Evolutionary conservation across 106 monocot genomes (phyloP), one percentile per base, ranked within the genome.

Genomic region (Dactylorhiza incarnata): DNA sequence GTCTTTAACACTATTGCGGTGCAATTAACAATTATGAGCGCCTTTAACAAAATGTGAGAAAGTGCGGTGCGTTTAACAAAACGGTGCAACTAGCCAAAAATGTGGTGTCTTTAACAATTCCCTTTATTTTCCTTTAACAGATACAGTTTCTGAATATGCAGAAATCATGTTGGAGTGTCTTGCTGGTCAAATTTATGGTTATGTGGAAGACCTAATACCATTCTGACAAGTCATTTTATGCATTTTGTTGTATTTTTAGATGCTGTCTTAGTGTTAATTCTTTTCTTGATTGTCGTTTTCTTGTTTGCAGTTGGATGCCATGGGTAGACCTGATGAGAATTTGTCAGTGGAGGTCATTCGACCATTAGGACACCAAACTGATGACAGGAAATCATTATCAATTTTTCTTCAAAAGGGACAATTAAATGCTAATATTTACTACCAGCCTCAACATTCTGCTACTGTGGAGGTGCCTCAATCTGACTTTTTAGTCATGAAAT

Each of bases 401-500:
- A 49, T 94, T 78, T 84, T 82, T 70, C 94, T 99, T 77, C 99
- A 99, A 37, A 99, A 94, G 59, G 99, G 99, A 50, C 99, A 99
- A 82, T 77, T 99, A 73, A 91, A 76, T 81, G 84, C 94, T 82
- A 99, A 86, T 68, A 73, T 91, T 73, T 87, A 53, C 73, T 94
- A 99, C 85, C 84, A 94, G 79, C 91, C 99, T 78, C 81, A 88
- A 75, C 81, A 82, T 52, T 91, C 77, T 45, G 91, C 88, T 82
- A 94, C 86, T 84, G 45, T 99, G 68, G 99, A 99, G 99, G 99
- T 97, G 76, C 24, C 7, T 66, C 44, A 45, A 49, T 73, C 23
- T n/a, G 22, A 37, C 59, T 67, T 49, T 6, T 48, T 77, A 17
- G 22, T 49, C 7, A 48, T 23, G 45, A 69, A 29, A 48, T 71